Evolutionary conservation across 805 yeast genomes (phyloP).

Genomic region (Kazachstania psychrophila): DNA sequence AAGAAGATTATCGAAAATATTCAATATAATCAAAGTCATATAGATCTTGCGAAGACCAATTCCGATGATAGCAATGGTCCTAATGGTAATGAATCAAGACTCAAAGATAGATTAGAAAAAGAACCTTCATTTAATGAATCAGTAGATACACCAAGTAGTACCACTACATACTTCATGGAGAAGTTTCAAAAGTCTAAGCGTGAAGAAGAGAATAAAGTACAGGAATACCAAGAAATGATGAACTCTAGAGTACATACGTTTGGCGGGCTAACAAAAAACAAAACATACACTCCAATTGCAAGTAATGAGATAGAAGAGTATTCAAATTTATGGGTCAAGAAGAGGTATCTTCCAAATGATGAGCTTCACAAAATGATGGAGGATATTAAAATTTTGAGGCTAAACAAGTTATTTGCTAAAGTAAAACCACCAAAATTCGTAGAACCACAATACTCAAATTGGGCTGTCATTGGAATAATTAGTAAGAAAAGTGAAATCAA

Average conservation of each 20-base stretch:
- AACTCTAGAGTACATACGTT: constrained; percentile 35
- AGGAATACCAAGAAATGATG: constrained; percentile 22
- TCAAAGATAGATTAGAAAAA: constrained; percentile 1
- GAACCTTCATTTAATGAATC: not conserved
- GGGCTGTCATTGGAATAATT: constrained; percentile 71
- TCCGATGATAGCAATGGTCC: not conserved
- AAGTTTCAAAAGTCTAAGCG: constrained; percentile 21
- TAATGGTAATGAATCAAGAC: constrained; percentile 11
- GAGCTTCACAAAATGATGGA: constrained; percentile 33
- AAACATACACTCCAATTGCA: constrained; percentile 20
- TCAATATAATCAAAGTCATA: not conserved
- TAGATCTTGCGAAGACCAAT: not conserved
- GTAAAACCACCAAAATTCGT: constrained; percentile 58
- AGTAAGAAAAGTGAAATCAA: constrained; percentile 47
- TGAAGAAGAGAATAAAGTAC: constrained; percentile 17
- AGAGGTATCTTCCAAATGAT: constrained; percentile 38
- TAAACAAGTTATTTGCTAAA: constrained; percentile 53
- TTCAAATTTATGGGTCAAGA: constrained; percentile 36
- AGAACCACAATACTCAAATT: constrained; percentile 66
- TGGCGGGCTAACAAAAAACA: constrained; percentile 14
- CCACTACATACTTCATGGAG: constrained; percentile 30
- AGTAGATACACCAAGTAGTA: not conserved
- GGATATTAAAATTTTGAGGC: constrained; percentile 46
- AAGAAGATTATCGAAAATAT: constrained; percentile 3
- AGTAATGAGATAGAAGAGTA: constrained; percentile 39